Evolutionary conservation across 2,329 filamentous ascomycete species (phyloP).

Genomic region (Arthrobotrys conoides): DNA sequence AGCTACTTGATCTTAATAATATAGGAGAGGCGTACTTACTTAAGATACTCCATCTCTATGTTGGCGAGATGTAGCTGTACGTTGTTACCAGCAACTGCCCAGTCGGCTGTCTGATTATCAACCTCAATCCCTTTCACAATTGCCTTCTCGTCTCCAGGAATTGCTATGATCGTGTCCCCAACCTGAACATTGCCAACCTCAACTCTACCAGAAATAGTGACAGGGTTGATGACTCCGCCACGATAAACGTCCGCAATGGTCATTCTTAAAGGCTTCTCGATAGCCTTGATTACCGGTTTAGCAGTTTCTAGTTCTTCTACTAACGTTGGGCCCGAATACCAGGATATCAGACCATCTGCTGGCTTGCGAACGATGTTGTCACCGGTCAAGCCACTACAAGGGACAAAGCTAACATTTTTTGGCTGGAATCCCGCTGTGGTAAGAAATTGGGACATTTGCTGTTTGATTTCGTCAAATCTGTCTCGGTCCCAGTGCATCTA

Average conservation of each 20-base stretch:
- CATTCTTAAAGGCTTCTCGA: slow-evolving; percentile 86
- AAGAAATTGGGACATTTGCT: slow-evolving; percentile 87
- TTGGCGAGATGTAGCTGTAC: slow-evolving; percentile 85
- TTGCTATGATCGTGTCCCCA: slow-evolving; percentile 82
- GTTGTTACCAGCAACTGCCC: slow-evolving; percentile 94
- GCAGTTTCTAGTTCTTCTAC: slow-evolving; percentile 88
- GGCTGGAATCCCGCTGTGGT: slow-evolving; percentile 83
- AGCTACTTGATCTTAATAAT: slow-evolving; percentile 1
- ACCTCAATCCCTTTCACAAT: slow-evolving; percentile 85
- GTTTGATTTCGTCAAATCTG: slow-evolving; percentile 85
- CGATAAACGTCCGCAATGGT: slow-evolving; percentile 90
- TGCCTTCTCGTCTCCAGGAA: slow-evolving; percentile 85
- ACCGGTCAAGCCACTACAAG: slow-evolving; percentile 88
- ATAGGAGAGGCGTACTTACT: slow-evolving; percentile 62
- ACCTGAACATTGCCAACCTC: slow-evolving; percentile 86
- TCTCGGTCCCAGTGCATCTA: slow-evolving; percentile 82
- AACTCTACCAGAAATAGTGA: slow-evolving; percentile 88
- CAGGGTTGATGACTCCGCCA: slow-evolving; percentile 81
- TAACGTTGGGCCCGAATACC: slow-evolving; percentile 86
- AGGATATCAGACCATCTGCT: slow-evolving; percentile 71
- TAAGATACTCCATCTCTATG: slow-evolving; percentile 85
- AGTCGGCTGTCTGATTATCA: slow-evolving; percentile 80
- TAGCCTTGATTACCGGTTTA: slow-evolving; percentile 78
- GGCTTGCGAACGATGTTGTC: slow-evolving; percentile 82
- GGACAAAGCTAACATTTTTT: slow-evolving; percentile 87